phyloP scores from a whole-genome alignment of 495 filamentous ascomycete species.

The Aspergillus leporis region DNA sequence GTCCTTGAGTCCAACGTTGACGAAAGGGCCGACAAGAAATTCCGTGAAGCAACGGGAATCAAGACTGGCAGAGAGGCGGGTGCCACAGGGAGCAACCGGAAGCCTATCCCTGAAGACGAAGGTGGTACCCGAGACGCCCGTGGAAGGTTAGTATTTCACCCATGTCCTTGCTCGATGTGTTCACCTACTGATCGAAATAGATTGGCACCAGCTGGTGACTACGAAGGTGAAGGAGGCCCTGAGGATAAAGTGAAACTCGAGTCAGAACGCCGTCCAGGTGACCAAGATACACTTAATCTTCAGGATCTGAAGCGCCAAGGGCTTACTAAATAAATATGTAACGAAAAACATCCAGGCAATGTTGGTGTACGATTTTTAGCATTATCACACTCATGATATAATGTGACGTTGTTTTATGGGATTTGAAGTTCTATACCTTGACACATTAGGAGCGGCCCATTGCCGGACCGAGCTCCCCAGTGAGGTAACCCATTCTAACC shows the following conservation, averaged over 20 bases:
- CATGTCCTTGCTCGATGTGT: neutral
- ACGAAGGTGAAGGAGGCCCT: conserved; percentile 52
- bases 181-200: conserved; percentile 19
- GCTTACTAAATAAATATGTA: conserved; percentile 19
- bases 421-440: too few relatives aligned
- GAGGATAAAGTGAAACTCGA: conserved; percentile 46
- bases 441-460: too few relatives aligned
- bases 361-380: neutral
- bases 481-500: too few relatives aligned
- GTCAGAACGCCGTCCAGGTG: conserved; percentile 39
- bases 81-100: conserved; percentile 52
- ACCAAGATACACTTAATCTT: conserved; percentile 41
- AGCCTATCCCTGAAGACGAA: conserved; percentile 51
- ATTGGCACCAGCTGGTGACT: conserved; percentile 48
- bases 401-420: too few relatives aligned
- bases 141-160: conserved; percentile 36
- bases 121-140: conserved; percentile 50
- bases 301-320: conserved; percentile 32
- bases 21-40: conserved; percentile 43
- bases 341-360: neutral
- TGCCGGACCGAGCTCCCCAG: too few relatives aligned
- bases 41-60: conserved; percentile 41
- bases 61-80: conserved; percentile 48
- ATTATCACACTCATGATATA: conserved; percentile 9
- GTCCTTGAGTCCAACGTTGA: conserved; percentile 56